Evolutionary conservation across 208 protist genomes (phyloP), one percentile per base, ranked within the genome.

Genomic region (Angomonas deanei): DNA sequence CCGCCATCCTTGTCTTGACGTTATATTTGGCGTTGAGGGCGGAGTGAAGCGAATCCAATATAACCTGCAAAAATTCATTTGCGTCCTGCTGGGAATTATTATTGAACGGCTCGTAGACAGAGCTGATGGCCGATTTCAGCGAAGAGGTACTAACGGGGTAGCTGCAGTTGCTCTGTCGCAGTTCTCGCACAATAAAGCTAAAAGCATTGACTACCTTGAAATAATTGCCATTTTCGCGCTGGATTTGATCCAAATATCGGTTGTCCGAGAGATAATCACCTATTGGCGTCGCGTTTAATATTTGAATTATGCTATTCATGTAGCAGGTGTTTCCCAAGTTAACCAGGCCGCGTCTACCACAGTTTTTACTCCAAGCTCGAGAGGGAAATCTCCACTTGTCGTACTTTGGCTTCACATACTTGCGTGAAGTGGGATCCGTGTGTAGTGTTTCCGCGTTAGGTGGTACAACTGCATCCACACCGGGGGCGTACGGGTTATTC

Each of bases 301-400:
- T 57, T 64, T 97, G 93, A 52, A 92, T 46, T 6, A 94, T 78
- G 50, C 88, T 92, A 60, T 97, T 97, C 73, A 97, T 84, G 68
- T 95, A 97, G 58, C 93, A 97, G 13, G 91, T 97, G 64, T 97
- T 97, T 10, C 93, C 91, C 17, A 97, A 69, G 67, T 97, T 97
- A 1, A 94, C 76, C 21, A 97, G 84, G 17, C 93, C 93, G 26
- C 88, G 56, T 27, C 82, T 70, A 21, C 24, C 28, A n/a, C 46
- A 36, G 28, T 55, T 78, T 4, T 64, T 33, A 30, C n/a, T 10
- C 30, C 46, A 66, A 57, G 54, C 60, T 15, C 30, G 15, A 24
- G 17, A 17, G 60, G 68, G 84, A 49, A 82, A 78, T 1, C 31
- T 8, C 70, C 80, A 85, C 27, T 13, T 19, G 19, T 31, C n/a